Evolutionary conservation across 139 green algal species (phyloP).

Genomic region (Micromonas commoda): DNA sequence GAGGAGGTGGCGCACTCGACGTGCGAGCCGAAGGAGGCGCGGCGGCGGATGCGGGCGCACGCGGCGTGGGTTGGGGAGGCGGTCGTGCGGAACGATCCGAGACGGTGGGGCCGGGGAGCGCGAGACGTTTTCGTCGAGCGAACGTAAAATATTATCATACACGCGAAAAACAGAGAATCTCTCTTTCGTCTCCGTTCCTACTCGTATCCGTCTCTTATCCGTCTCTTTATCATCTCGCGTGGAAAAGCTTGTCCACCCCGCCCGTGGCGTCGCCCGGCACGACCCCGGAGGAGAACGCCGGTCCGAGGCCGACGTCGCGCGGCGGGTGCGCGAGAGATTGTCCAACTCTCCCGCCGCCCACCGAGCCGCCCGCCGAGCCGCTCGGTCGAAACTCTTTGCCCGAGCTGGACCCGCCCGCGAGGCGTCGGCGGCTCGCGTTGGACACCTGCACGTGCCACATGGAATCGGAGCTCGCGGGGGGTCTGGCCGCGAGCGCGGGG

Average conservation of each 20-base stretch:
- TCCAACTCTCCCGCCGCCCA: background rate
- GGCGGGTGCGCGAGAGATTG: too few relatives aligned
- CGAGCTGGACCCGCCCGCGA: too few relatives aligned
- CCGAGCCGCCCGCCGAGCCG: too few relatives aligned
- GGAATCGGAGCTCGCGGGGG: constrained; percentile 41
- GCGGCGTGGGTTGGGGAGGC: background rate
- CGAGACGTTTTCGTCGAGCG: background rate
- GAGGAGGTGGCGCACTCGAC: background rate
- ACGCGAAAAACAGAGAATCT: background rate
- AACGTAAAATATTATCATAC: too few relatives aligned
- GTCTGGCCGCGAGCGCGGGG: constrained; percentile 36
- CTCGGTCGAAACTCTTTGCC: too few relatives aligned
- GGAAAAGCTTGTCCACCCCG: background rate
- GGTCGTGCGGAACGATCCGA: background rate
- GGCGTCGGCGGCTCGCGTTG: constrained; percentile 77
- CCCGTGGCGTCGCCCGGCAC: background rate
- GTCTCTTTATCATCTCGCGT: background rate
- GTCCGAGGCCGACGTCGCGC: background rate
- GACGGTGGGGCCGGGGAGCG: background rate
- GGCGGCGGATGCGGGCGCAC: background rate
- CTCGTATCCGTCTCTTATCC: background rate
- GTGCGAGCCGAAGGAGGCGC: background rate
- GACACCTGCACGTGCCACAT: constrained; percentile 52
- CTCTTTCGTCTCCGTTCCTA: background rate
- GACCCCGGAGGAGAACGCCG: background rate